Base-by-base conservation (phyloP, 208 protist species). In the Balamuthia mandrillaris region DNA sequence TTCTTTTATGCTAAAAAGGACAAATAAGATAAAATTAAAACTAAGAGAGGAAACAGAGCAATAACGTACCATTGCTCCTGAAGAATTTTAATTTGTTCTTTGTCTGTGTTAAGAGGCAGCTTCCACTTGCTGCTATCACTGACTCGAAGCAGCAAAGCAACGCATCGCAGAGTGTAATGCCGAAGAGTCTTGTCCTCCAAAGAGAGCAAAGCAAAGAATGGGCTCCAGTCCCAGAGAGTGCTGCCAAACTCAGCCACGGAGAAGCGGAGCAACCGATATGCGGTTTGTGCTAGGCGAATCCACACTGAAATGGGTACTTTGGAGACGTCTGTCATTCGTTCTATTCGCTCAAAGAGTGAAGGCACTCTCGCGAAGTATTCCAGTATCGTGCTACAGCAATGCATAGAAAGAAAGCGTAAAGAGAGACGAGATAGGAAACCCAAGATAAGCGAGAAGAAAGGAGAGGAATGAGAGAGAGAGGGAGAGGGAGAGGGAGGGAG, bases 211-310 rank as follows among this genome's bases (percentile, higher is more conserved):
- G 51, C 39, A 39, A 81, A 81, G 74, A 81, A 81, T 33, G 74
- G 51, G 41, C 74, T 81, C 74, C 74, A 81, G 41, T 81, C 74
- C 74, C 74, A 81, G 10, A 81, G 41, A 27, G 21, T 29, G 39
- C 37, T 81, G 51, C 74, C 74, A 24, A 81, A 81, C 33, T 81
- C 74, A 3, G 41, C 47, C n/a, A 52, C 27, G 39, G 74, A 81
- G 37, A 81, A 81, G 29, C 45, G 35, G 29, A 81, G 45, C 14
- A 81, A 81, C 49, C 49, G 5, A 35, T 81, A 63, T 29, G 51
- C 74, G 9, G 74, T 81, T 24, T n/a, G n/a, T 10, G 74, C 74
- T 52, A 81, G 74, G 51, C 63, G 51, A 24, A 81, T 42, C 14
- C 14, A 56, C n/a, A 56, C 49, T 24, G 18, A 56, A 56, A n/a